These are phyloP conservation scores for Pulveroboletus sp. DNA, from an alignment of 768 basidiomycete genomes.

Conservation along the genomic window DNA sequence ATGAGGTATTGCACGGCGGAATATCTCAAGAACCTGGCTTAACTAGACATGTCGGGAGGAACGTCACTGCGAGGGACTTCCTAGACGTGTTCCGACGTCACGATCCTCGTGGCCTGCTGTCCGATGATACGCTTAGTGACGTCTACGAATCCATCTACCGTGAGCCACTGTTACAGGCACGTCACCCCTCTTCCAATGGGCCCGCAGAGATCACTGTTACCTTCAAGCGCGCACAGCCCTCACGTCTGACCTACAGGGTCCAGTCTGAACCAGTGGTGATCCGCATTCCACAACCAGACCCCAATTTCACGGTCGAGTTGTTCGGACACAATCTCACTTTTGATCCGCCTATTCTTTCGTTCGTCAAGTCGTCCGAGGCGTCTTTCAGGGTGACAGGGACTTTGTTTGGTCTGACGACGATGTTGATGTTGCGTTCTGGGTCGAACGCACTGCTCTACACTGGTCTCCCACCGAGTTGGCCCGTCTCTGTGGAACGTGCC, in stretches of 20 bases:
- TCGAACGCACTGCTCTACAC: slow-evolving; percentile 78
- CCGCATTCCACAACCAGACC: slow-evolving; percentile 79
- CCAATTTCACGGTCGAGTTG: slow-evolving; percentile 76
- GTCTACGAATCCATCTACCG: slow-evolving; percentile 74
- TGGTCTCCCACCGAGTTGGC: slow-evolving; percentile 73
- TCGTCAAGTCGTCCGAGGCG: slow-evolving; percentile 70
- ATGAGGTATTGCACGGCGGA: slow-evolving; percentile 79
- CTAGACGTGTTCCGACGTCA: slow-evolving; percentile 75
- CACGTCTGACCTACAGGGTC: slow-evolving; percentile 77
- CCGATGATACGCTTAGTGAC: slow-evolving; percentile 70
- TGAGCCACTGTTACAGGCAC: slow-evolving; percentile 70
- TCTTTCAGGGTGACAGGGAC: slow-evolving; percentile 91
- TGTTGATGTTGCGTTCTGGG: slow-evolving; percentile 81
- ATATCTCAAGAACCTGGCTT: slow-evolving; percentile 58
- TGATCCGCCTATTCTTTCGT: slow-evolving; percentile 80
- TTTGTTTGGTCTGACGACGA: slow-evolving; percentile 73
- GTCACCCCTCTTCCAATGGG: slow-evolving; percentile 38
- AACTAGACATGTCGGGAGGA: slow-evolving; percentile 49
- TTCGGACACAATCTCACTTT: slow-evolving; percentile 85
- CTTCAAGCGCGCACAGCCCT: slow-evolving; percentile 70
- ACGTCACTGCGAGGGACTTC: slow-evolving; percentile 74
- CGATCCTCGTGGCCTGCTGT: slow-evolving; percentile 65
- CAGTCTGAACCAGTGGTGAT: slow-evolving; percentile 88
- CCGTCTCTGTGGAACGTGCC: slow-evolving; percentile 78
- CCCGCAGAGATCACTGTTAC: slow-evolving; percentile 53